Percentiles rank a stretch among this genome's conserved stretches.
These are phyloP conservation scores for Cercospora sp. DNA, from an alignment of 2,329 filamentous ascomycete species.

Conservation along the genomic window DNA sequence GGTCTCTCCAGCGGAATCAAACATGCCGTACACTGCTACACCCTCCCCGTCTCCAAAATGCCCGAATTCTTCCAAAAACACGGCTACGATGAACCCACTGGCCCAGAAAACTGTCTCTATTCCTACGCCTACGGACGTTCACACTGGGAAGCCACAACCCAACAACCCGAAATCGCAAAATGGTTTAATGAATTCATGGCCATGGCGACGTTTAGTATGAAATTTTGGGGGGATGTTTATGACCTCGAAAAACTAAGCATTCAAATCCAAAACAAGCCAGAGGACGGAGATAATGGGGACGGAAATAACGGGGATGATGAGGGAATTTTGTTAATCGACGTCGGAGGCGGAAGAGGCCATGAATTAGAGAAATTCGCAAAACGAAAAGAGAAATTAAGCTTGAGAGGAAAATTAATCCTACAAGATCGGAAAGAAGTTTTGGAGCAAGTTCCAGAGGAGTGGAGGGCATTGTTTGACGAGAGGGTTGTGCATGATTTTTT, in stretches of 20 bases:
- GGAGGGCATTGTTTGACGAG: not conserved
- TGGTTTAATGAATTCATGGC: not conserved
- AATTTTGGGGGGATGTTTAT: not conserved
- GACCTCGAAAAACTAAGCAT: not conserved
- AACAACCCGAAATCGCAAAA: not conserved
- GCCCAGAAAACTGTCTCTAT: not conserved
- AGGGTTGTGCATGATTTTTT: not conserved
- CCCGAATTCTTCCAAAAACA: not conserved
- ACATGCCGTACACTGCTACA: not conserved
- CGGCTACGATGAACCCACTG: not conserved
- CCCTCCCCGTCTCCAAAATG: not conserved
- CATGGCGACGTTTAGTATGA: not conserved
- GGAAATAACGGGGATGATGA: not conserved
- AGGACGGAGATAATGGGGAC: not conserved
- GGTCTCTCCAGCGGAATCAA: not conserved
- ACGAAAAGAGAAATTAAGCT: not conserved
- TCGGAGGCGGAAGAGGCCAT: not conserved
- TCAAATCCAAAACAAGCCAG: no score
- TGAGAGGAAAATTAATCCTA: not conserved
- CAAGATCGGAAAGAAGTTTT: not conserved
- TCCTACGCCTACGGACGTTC: not conserved
- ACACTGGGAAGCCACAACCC: not conserved
- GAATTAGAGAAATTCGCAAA: not conserved
- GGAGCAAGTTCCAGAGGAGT: not conserved
- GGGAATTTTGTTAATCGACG: not conserved